These are phyloP conservation scores for Penicillium tannophilum DNA, from an alignment of 495 filamentous ascomycete species.

Conservation along the genomic window DNA sequence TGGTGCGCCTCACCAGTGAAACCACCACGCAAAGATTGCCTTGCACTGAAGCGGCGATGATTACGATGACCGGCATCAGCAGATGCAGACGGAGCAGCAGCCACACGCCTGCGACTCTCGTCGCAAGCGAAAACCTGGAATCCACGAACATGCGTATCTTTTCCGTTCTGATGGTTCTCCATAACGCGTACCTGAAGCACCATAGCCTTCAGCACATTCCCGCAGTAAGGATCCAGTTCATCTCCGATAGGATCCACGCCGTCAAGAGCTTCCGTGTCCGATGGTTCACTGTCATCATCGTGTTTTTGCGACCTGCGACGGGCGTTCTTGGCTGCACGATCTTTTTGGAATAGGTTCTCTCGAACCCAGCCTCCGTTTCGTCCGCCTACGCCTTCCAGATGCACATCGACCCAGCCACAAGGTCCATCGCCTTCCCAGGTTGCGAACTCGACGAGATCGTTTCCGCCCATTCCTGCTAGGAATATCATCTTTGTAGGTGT, in stretches of 20 bases:
- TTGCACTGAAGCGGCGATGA: slow-evolving; percentile 32
- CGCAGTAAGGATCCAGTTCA: slow-evolving; percentile 50
- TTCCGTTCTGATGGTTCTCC: slow-evolving; percentile 99
- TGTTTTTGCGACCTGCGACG: slow-evolving; percentile 9
- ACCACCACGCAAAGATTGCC: slow-evolving; percentile 32
- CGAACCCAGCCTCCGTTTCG: slow-evolving; percentile 44
- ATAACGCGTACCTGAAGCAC: slow-evolving; percentile 83
- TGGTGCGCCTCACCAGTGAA: slow-evolving; percentile 24
- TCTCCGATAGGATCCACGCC: slow-evolving; percentile 7
- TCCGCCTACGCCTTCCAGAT: slow-evolving; percentile 65
- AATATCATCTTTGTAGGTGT: slow-evolving; percentile 93
- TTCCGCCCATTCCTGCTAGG: slow-evolving; percentile 80
- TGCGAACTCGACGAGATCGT: slow-evolving; percentile 83
- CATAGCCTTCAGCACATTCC: slow-evolving; percentile 77
- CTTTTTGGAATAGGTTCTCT: slow-evolving; percentile 13
- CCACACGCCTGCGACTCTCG: slow-evolving; percentile 40
- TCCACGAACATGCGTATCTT: slow-evolving; percentile 94
- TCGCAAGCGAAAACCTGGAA: slow-evolving; percentile 89
- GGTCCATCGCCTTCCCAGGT: slow-evolving; percentile 76
- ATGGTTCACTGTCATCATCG: slow-evolving; percentile 15
- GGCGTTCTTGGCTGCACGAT: slow-evolving; percentile 15
- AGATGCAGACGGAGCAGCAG: slow-evolving; percentile 41
- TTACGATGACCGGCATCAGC: slow-evolving; percentile 34
- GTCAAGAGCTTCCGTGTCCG: neutral
- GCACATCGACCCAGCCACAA: slow-evolving; percentile 86